These are phyloP conservation scores for Yarrowia keelungensis DNA, from an alignment of 805 yeast species.

Conservation along the genomic window DNA sequence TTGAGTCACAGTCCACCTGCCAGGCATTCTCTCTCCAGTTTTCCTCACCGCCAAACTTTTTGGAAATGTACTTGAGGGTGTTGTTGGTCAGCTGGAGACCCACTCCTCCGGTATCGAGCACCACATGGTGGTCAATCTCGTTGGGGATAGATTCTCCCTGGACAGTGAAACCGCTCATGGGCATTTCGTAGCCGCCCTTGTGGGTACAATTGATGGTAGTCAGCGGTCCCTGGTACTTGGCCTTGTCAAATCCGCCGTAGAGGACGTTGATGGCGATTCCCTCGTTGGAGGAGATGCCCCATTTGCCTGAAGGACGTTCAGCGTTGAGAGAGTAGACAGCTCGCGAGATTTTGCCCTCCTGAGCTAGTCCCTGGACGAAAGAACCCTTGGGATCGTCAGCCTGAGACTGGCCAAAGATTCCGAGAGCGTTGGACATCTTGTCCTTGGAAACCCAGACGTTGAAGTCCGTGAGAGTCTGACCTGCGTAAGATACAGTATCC, in stretches of 20 bases:
- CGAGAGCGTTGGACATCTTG: not conserved
- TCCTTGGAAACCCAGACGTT: not conserved
- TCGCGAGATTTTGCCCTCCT: not conserved
- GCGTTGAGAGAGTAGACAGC: not conserved
- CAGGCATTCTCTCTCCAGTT: not conserved
- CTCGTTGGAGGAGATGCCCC: no score
- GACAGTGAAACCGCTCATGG: not conserved
- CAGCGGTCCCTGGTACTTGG: constrained; percentile 3
- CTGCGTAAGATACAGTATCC: not conserved
- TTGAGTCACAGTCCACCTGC: not conserved
- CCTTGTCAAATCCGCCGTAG: not conserved
- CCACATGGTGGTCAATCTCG: not conserved
- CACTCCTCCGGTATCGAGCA: constrained; percentile 6
- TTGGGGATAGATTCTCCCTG: not conserved
- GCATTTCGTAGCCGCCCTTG: not conserved
- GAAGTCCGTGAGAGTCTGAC: not conserved
- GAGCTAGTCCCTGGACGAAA: not conserved
- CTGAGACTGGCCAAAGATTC: not conserved
- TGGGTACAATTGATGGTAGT: not conserved
- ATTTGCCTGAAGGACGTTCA: not conserved
- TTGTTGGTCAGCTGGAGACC: not conserved
- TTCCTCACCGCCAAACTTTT: not conserved
- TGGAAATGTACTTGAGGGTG: not conserved
- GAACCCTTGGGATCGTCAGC: not conserved
- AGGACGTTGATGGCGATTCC: not conserved